Base-by-base conservation (phyloP, 352 stramenopile species). In the Pythium utonaiense region DNA sequence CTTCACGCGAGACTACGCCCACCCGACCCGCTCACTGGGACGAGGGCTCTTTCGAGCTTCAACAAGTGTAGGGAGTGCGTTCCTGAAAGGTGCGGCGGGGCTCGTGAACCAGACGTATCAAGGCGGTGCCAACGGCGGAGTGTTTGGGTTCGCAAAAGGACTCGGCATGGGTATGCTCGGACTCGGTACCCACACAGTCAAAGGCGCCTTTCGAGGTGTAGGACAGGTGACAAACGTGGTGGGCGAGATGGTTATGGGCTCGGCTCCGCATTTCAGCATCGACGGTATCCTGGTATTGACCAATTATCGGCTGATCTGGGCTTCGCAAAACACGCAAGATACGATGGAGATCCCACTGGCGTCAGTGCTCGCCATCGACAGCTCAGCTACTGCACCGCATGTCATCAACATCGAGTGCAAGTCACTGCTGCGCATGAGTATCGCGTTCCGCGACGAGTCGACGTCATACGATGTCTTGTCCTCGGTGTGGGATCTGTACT, bases 61-160 rank as follows among this genome's bases (percentile, higher is more conserved):
- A 14, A 93, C 85, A n/a, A 94, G 85, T 45, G 85, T 94, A 48
- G 83, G 85, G 24, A 92, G 67, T 73, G 85, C 78, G 21, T 92
- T 96, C 42, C 28, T 93, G 36, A 96, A 96, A 64, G 86, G 86
- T 27, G 85, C 86, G 12, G 71, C 80, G 14, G 85, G 83, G 6
- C 64, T 96, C 3, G 83, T 96, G 44, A 91, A 87, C 58, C 89
- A 96, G 61, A 94, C 86, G 31, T 93, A 93, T 53, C 77, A 96
- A 71, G 86, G 86, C 30, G 83, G 83, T 38, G 84, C 84, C 60
- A 93, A 66, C 54, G 86, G 86, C 30, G 86, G 86, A 0, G 83
- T 96, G 2, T 92, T 96, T 67, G 86, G 86, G 1, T 93, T 96
- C 70, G 86, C 86, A 1, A 94, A 94, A 60, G 86, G 86, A 16